Evolutionary conservation across 108 stramenopile genomes (phyloP).

Genomic region (Chaetoceros muelleri): DNA sequence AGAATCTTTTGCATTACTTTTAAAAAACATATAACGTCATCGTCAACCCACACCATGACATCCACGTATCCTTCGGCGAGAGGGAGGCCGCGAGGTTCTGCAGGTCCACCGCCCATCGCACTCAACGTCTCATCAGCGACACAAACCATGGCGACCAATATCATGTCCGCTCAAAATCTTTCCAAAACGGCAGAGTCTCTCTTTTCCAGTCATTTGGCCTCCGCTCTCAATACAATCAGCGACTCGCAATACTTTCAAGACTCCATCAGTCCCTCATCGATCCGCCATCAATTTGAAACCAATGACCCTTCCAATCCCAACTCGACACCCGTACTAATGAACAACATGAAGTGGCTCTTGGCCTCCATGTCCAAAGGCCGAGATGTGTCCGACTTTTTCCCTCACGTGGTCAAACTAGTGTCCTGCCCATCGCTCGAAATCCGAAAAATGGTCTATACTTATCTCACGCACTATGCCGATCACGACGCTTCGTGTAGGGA

Average conservation of each 20-base stretch:
- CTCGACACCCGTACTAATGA: constrained; percentile 62
- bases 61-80: too few relatives aligned
- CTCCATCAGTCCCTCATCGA: constrained; percentile 82
- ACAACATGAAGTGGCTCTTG: constrained; percentile 98
- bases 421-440: constrained; percentile 86
- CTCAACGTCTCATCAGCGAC: background rate
- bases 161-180: background rate
- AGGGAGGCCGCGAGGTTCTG: background rate
- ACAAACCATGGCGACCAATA: background rate
- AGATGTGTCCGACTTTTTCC: constrained; percentile 94
- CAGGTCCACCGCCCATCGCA: background rate
- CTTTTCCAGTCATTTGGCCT: constrained; percentile 41
- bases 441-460: constrained; percentile 99
- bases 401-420: constrained; percentile 93
- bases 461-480: constrained; percentile 89
- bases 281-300: constrained; percentile 53
- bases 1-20: too few relatives aligned
- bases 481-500: constrained; percentile 88
- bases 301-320: constrained; percentile 64
- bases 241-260: constrained; percentile 98
- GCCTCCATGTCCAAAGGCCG: constrained; percentile 94
- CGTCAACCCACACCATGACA: too few relatives aligned
- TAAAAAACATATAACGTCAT: too few relatives aligned
- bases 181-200: constrained; percentile 17
- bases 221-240: constrained; percentile 51